Evolutionary conservation across 495 filamentous ascomycete genomes (phyloP), one percentile per base, ranked within the genome.

Genomic region (Lasiosphaeris hirsuta): DNA sequence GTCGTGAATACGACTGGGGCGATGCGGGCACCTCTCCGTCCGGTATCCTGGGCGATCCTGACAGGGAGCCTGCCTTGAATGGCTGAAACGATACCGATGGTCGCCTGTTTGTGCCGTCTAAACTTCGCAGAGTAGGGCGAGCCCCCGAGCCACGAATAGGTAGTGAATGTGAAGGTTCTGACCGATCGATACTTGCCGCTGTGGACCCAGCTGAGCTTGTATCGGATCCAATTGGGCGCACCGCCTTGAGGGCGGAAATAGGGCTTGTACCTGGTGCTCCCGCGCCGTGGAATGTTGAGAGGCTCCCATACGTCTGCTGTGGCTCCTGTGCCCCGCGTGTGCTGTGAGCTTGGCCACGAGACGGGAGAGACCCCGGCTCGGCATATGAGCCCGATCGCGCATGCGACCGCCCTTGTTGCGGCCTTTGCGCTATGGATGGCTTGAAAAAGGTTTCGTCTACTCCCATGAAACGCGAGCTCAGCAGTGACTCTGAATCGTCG

Each of bases 51-150:
- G 94, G 94, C 9, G 93, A 97, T n/a, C 89, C 88, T 13, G 92
- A 95, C 14, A 98, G 79, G 15, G 93, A 92, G 8, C 92, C 90
- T 7, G 92, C 90, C 73, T 97, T 98, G 74, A 98, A 98, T 1
- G 93, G 76, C 66, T 92, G 89, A 66, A 96, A 96, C 2, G 92
- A 96, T 13, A 96, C 82, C 0, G 92, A 97, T 9, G 90, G 83
- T n/a, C 92, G 85, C 59, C 77, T 59, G 60, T 51, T 54, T 43
- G 62, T 30, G 11, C 65, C 68, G 54, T 79, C 69, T 35, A 62
- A 35, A 46, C 60, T 56, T 50, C 89, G 79, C 46, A 81, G 74
- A 23, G 81, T 70, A 3, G 72, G 68, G 36, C 72, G 58, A n/a
- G 61, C 50, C 23, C 67, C 46, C 43, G 69, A 53, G 23, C 64